These are phyloP conservation scores for Dactylis glomerata DNA, from an alignment of 176 grass and related monocot genomes.

Conservation along the genomic window DNA sequence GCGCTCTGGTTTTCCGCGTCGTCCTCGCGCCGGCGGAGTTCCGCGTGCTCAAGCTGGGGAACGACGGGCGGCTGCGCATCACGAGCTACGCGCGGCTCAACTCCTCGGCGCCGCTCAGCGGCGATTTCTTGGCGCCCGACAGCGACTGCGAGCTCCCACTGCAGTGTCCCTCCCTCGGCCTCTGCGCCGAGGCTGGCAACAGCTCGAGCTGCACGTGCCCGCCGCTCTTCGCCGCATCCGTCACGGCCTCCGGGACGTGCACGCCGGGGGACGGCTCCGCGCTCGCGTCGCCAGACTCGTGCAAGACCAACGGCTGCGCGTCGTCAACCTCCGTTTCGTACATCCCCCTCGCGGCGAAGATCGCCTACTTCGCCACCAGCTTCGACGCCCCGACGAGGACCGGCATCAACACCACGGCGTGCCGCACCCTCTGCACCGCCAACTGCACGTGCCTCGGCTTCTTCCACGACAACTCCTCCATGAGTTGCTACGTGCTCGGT, in stretches of 20 bases:
- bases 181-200: conserved; percentile 47
- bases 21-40: conserved; percentile 38
- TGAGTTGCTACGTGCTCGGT: conserved; percentile 52
- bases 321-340: conserved; percentile 28
- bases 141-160: conserved; percentile 60
- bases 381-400: conserved; percentile 36
- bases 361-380: conserved; percentile 59
- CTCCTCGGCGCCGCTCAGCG: conserved; percentile 36
- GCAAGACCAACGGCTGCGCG: background rate
- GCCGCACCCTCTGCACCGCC: conserved; percentile 58
- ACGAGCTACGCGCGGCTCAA: conserved; percentile 53
- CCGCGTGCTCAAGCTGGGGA: conserved; percentile 49
- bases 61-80: conserved; percentile 50
- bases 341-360: conserved; percentile 34
- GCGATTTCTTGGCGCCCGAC: conserved; percentile 54
- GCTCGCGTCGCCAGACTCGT: conserved; percentile 44
- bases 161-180: conserved; percentile 46
- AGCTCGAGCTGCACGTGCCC: conserved; percentile 62
- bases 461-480: conserved; percentile 59
- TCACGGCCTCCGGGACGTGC: conserved; percentile 27
- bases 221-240: conserved; percentile 32
- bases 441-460: conserved; percentile 69
- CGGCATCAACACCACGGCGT: conserved; percentile 28
- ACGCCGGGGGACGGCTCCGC: conserved; percentile 58
- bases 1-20: conserved; percentile 35